Evolutionary conservation across 2,329 filamentous ascomycete genomes (phyloP).

Genomic region (Paecilomyces fulvus): DNA sequence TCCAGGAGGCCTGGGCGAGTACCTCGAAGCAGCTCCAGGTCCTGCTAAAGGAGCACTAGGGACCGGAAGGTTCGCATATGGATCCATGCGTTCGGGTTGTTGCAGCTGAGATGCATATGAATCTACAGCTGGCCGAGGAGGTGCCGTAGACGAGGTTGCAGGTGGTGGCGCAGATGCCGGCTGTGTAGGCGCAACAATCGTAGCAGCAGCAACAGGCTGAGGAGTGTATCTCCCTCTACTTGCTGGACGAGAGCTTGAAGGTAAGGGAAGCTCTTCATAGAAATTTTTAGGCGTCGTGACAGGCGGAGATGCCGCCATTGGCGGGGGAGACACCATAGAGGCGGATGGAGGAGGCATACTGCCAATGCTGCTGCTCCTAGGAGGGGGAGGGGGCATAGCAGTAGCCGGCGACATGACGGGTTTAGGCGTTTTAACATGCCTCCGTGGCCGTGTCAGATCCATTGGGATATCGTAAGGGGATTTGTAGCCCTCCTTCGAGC

Average conservation of each 20-base stretch:
- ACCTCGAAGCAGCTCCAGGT: conserved; percentile 27
- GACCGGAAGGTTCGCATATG: conserved; percentile 21
- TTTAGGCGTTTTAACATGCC: conserved; percentile 53
- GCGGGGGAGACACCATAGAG: conserved; percentile 28
- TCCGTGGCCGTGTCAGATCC: conserved; percentile 61
- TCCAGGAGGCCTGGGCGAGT: conserved; percentile 33
- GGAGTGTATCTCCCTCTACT: conserved; percentile 35
- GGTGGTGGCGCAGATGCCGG: conserved; percentile 14
- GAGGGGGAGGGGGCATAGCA: conserved; percentile 44
- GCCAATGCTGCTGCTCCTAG: conserved; percentile 56
- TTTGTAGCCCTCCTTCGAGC: conserved; percentile 81
- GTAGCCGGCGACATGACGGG: conserved; percentile 39
- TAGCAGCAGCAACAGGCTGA: conserved; percentile 18
- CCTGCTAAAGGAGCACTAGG: conserved; percentile 20
- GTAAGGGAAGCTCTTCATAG: conserved; percentile 67
- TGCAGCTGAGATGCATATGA: conserved; percentile 18
- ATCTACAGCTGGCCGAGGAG: conserved; percentile 10
- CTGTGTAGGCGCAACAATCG: conserved; percentile 1
- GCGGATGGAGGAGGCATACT: conserved; percentile 11
- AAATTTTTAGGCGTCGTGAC: conserved; percentile 45
- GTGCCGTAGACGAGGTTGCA: conserved; percentile 18
- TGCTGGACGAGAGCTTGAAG: conserved; percentile 52
- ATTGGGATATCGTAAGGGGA: conserved; percentile 94
- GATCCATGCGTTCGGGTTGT: conserved; percentile 23
- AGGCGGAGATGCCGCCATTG: conserved; percentile 8